Evolutionary conservation across 352 stramenopile species (phyloP).

Genomic region (Lagenidium giganteum): DNA sequence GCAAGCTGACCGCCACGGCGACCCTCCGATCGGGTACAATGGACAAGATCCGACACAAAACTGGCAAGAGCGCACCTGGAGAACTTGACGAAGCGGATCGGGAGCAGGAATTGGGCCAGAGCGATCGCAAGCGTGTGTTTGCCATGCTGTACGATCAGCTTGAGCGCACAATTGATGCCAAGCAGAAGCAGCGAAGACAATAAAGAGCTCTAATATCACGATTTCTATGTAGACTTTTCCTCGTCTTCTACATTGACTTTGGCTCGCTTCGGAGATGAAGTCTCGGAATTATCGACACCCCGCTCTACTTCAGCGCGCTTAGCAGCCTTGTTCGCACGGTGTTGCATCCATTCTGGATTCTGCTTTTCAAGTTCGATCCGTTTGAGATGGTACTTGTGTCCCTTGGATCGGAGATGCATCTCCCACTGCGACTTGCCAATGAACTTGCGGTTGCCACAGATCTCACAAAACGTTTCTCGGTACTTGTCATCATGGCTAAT

Average conservation of each 20-base stretch:
- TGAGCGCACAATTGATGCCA: slow-evolving; percentile 39
- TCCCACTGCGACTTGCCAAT: slow-evolving; percentile 64
- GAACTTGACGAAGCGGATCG: slow-evolving; percentile 11
- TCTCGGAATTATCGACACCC: background rate
- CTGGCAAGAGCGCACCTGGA: background rate
- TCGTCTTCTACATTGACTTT: background rate
- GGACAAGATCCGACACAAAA: slow-evolving; percentile 6
- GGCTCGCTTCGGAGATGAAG: background rate
- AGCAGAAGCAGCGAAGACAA: slow-evolving; percentile 35
- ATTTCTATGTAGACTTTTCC: background rate
- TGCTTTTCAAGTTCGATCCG: slow-evolving; percentile 51
- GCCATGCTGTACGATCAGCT: slow-evolving; percentile 50
- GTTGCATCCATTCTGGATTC: slow-evolving; percentile 8
- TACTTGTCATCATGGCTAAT: slow-evolving; percentile 52
- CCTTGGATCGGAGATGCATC: slow-evolving; percentile 72
- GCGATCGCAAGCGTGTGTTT: slow-evolving; percentile 57
- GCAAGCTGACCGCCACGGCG: slow-evolving; percentile 48
- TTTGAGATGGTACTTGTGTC: slow-evolving; percentile 79
- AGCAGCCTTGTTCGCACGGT: slow-evolving; percentile 11
- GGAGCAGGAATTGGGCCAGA: slow-evolving; percentile 22
- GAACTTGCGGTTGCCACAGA: slow-evolving; percentile 65
- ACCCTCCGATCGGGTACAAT: slow-evolving; percentile 23
- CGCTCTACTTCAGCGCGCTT: slow-evolving; percentile 2
- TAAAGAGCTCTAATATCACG: slow-evolving; percentile 7
- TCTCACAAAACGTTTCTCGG: slow-evolving; percentile 43